These are phyloP conservation scores for Ogataea sp. DNA, from an alignment of 805 yeast species.

Conservation along the genomic window DNA sequence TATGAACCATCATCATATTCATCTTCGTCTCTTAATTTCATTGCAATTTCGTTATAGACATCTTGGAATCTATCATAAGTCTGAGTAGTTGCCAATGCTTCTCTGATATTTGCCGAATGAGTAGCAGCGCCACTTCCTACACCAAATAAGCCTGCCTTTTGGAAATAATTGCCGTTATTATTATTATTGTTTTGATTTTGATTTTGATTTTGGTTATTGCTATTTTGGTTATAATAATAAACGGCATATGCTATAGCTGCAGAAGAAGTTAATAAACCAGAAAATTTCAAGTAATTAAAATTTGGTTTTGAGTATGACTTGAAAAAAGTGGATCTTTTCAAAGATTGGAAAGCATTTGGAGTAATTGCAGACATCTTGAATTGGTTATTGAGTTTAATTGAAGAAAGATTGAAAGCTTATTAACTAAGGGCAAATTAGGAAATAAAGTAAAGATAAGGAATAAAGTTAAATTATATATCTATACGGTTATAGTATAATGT, in stretches of 20 bases:
- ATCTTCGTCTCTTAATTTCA: slow-evolving; percentile 43
- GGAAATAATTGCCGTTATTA: slow-evolving; percentile 7
- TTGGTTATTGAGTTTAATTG: too few relatives aligned
- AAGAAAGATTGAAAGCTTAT: too few relatives aligned
- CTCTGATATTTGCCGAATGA: slow-evolving; percentile 24
- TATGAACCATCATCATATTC: slow-evolving; percentile 57
- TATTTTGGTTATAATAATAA: slow-evolving; percentile 13
- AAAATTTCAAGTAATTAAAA: too few relatives aligned
- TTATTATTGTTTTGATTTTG: slow-evolving; percentile 11
- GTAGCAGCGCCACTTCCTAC: slow-evolving; percentile 28
- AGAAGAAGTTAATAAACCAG: slow-evolving; percentile 11
- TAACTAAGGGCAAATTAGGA: too few relatives aligned
- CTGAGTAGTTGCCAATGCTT: slow-evolving; percentile 24
- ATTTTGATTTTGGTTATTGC: slow-evolving; percentile 6
- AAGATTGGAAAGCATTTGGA: too few relatives aligned
- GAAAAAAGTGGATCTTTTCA: too few relatives aligned
- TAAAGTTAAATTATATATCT: too few relatives aligned
- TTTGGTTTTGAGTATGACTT: too few relatives aligned
- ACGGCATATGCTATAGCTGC: slow-evolving; percentile 21
- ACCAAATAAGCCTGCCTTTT: slow-evolving; percentile 17
- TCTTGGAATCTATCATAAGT: slow-evolving; percentile 48
- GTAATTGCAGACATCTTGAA: too few relatives aligned
- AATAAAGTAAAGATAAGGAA: too few relatives aligned
- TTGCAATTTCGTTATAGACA: slow-evolving; percentile 69
- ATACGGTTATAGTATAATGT: too few relatives aligned